Evolutionary conservation across 129 eudicot species (phyloP).

Genomic region (Saussurea involucrata): DNA sequence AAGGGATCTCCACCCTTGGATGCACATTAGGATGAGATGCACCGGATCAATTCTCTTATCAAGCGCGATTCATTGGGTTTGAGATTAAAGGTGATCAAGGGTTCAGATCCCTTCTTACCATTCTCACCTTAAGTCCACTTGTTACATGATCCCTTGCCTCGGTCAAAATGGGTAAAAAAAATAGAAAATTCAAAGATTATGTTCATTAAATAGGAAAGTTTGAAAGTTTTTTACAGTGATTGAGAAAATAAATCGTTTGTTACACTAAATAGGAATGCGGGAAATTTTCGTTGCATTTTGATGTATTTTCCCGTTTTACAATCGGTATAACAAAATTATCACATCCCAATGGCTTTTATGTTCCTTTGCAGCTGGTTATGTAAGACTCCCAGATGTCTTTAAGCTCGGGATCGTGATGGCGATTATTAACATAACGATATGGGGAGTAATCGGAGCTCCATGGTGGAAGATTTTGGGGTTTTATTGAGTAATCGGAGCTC

Average conservation of each 20-base stretch:
- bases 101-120: no score
- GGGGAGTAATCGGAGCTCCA: conserved; percentile 51
- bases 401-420: conserved; percentile 58
- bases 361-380: conserved; percentile 66
- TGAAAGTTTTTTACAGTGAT: not conserved
- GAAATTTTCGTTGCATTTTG: not conserved
- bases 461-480: conserved; percentile 81
- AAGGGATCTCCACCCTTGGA: no score
- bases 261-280: not conserved
- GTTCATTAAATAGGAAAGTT: not conserved
- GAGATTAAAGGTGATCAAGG: no score
- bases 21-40: no score
- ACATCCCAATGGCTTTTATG: not conserved
- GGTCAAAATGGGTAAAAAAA: not conserved
- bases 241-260: not conserved
- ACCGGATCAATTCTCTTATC: no score
- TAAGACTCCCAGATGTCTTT: conserved; percentile 56
- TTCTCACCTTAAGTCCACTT: no score
- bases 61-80: no score
- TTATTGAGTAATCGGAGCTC: conserved; percentile 38
- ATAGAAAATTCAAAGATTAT: not conserved
- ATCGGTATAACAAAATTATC: not conserved
- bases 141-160: no score
- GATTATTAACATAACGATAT: conserved; percentile 39
- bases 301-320: not conserved